phyloP scores from a whole-genome alignment of 2,329 filamentous ascomycete genomes.

The Fusarium marasasianum region DNA sequence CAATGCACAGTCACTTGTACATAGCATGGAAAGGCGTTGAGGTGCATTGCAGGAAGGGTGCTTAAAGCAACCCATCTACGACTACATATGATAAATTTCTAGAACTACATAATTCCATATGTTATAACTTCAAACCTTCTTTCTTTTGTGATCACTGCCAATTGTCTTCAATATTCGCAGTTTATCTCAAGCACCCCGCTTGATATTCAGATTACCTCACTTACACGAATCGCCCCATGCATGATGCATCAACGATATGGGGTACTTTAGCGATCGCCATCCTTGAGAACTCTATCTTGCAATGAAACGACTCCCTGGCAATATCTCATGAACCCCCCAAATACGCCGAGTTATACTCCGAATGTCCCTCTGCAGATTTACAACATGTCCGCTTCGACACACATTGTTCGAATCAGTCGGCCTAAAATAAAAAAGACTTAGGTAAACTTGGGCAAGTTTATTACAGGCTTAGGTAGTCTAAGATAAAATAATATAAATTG shows the following conservation, averaged over 20 bases:
- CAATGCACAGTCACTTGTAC: constrained; percentile 41
- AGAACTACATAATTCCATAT: constrained; percentile 44
- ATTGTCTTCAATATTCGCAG: too few relatives aligned
- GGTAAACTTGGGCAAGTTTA: neutral
- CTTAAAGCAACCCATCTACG: constrained; percentile 35
- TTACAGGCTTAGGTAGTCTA: neutral
- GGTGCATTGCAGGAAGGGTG: constrained; percentile 40
- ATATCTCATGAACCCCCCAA: constrained; percentile 9
- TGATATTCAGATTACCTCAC: constrained; percentile 4
- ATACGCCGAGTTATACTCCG: constrained; percentile 23
- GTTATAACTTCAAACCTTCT: constrained; percentile 12
- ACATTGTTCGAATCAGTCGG: constrained; percentile 1
- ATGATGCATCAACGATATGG: constrained; percentile 14
- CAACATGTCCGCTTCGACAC: constrained; percentile 14
- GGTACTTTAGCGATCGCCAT: constrained; percentile 2
- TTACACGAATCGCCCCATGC: neutral
- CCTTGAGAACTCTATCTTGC: constrained; percentile 7
- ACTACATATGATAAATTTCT: constrained; percentile 39
- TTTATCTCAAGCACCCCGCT: neutral
- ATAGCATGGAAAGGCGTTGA: constrained; percentile 45
- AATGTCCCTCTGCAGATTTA: constrained; percentile 17
- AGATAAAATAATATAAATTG: neutral
- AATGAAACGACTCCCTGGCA: neutral
- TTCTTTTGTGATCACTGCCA: neutral
- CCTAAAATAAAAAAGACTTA: neutral